A percentile compares a stretch with the other conserved stretches of the same genome.
phyloP scores from a whole-genome alignment of 2,329 filamentous ascomycete species.

The Hymenoscyphus salicellus region DNA sequence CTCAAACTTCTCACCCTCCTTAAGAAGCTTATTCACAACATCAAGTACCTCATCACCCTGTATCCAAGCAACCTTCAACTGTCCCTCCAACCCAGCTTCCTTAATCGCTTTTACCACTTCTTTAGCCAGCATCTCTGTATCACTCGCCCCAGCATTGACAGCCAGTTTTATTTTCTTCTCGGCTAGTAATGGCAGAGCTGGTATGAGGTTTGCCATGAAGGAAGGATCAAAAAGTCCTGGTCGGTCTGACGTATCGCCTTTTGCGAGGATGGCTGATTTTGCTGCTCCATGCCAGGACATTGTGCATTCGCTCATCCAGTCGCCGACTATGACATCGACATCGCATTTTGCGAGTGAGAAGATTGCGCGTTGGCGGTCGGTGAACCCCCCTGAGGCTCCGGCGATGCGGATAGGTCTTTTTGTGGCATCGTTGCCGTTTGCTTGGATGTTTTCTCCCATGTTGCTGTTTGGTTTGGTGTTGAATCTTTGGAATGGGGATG shows the following conservation, averaged over 20 bases:
- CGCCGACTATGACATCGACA: slow-evolving; percentile 49
- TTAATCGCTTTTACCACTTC: slow-evolving; percentile 9
- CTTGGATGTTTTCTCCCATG: slow-evolving; percentile 14
- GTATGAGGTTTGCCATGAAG: slow-evolving; percentile 23
- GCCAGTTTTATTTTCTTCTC: slow-evolving; percentile 49
- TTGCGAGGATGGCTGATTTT: slow-evolving; percentile 23
- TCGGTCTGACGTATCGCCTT: slow-evolving; percentile 13
- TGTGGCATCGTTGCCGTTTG: slow-evolving; percentile 17
- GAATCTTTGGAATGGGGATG: neutral
- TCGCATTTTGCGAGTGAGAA: slow-evolving; percentile 39
- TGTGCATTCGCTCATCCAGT: slow-evolving; percentile 44
- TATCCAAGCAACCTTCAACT: slow-evolving; percentile 45
- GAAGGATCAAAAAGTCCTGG: slow-evolving; percentile 1
- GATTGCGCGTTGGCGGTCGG: slow-evolving; percentile 43
- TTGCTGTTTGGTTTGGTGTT: neutral
- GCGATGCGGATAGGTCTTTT: slow-evolving; percentile 43
- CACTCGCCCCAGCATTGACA: slow-evolving; percentile 52
- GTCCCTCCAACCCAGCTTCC: slow-evolving; percentile 15
- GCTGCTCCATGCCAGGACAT: slow-evolving; percentile 35
- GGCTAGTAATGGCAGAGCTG: slow-evolving; percentile 43
- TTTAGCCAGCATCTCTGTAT: slow-evolving; percentile 46
- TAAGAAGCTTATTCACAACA: slow-evolving; percentile 24
- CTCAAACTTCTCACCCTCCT: slow-evolving; percentile 17
- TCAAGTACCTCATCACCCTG: slow-evolving; percentile 44
- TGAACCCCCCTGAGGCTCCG: slow-evolving; percentile 44